phyloP scores from a whole-genome alignment of 106 monocot genomes.

The Iris macrosiphon region DNA sequence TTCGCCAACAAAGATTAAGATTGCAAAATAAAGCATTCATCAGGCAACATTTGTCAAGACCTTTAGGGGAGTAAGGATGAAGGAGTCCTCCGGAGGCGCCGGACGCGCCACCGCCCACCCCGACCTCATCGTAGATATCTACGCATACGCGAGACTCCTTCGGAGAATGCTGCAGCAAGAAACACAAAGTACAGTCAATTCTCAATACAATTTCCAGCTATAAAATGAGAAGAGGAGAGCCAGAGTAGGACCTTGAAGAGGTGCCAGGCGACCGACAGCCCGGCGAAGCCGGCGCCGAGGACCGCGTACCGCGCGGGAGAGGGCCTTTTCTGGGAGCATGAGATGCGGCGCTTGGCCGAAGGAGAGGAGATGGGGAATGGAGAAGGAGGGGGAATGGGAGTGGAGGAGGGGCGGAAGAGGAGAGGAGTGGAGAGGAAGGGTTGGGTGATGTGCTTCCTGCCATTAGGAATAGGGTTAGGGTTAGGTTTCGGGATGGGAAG shows the following conservation, averaged over 20 bases:
- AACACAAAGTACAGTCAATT: background rate
- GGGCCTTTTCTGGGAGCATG: background rate
- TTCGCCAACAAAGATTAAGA: too few relatives aligned
- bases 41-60: slow-evolving; percentile 21
- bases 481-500: slow-evolving; percentile 2
- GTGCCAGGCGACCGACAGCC: slow-evolving; percentile 86
- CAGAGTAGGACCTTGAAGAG: slow-evolving; percentile 62
- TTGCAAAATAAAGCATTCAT: too few relatives aligned
- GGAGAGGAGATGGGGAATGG: background rate
- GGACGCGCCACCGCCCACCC: slow-evolving; percentile 89
- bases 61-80: slow-evolving; percentile 98
- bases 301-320: slow-evolving; percentile 41
- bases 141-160: slow-evolving; percentile 44
- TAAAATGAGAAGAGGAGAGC: background rate
- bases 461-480: slow-evolving; percentile 6
- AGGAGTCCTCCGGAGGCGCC: slow-evolving; percentile 87
- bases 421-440: slow-evolving; percentile 5
- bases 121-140: slow-evolving; percentile 85
- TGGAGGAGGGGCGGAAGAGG: background rate
- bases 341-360: background rate
- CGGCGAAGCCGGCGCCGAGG: slow-evolving; percentile 98
- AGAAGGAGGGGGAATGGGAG: background rate
- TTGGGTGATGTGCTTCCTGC: too few relatives aligned
- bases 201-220: background rate
- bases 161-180: slow-evolving; percentile 53